Percentiles rank a stretch among this genome's conserved stretches.
phyloP scores from a whole-genome alignment of 2,329 filamentous ascomycete species.

The Hymenoscyphus salicellus region DNA sequence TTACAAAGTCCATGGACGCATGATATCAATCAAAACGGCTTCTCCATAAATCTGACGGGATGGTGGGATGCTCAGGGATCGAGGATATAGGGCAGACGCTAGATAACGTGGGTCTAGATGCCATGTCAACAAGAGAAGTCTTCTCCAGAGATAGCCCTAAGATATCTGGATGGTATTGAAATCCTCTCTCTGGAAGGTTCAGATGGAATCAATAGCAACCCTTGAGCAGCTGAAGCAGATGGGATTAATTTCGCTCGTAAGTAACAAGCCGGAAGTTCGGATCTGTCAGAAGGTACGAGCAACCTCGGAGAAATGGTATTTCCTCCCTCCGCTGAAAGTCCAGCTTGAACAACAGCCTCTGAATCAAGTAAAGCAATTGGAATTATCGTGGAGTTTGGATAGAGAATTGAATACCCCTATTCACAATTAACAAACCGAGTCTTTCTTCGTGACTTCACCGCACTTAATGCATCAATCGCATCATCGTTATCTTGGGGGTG shows the following conservation, averaged over 20 bases:
- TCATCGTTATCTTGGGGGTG: not conserved
- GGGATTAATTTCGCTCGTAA: not conserved
- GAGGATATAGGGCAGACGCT: not conserved
- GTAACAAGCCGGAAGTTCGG: conserved; percentile 1
- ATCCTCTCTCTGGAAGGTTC: too few relatives aligned
- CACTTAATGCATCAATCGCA: not conserved
- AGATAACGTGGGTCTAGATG: not conserved
- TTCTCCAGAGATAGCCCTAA: not conserved
- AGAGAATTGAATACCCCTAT: not conserved
- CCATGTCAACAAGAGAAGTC: not conserved
- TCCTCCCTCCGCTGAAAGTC: not conserved
- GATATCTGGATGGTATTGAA: too few relatives aligned
- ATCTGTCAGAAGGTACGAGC: not conserved
- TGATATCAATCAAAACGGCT: not conserved
- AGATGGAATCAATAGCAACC: too few relatives aligned
- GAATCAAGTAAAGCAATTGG: not conserved
- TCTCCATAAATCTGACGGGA: not conserved
- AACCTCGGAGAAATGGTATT: not conserved
- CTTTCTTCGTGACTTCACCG: too few relatives aligned
- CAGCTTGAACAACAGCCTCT: not conserved
- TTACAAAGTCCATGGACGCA: not conserved
- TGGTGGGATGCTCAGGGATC: not conserved
- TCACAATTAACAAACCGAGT: not conserved
- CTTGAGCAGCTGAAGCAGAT: too few relatives aligned
- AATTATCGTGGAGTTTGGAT: not conserved